Evolutionary conservation across 345 rosid species (phyloP), one percentile per base, ranked within the genome.

Genomic region (Carallia brachiata): DNA sequence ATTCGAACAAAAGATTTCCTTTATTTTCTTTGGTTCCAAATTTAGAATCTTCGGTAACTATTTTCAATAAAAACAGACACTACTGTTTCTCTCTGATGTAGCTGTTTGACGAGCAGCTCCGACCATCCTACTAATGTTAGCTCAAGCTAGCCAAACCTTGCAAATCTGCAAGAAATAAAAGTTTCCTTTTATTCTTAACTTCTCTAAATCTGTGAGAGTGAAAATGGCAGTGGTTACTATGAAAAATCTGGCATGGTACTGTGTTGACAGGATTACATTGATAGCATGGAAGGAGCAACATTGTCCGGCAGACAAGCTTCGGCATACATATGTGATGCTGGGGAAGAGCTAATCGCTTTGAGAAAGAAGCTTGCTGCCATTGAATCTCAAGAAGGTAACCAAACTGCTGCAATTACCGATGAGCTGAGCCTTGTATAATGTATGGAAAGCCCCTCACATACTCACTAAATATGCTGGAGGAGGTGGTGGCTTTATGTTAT

Each of bases 211-310:
- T 47, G 6, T 58, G 19, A 16, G 39, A 40, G 7, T 56, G 52
- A 18, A 57, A 27, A 6, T 44, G 48, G 37, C 13, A 9, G 32
- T 8, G 31, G 37, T 5, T 28, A 36, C 4, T 13, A 15, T 5
- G 19, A 39, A 9, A 52, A 52, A n/a, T 23, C 2, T 28, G 8
- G 37, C 23, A 18, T 37, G 13, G 17, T 48, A 66, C 39, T 23
- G 6, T 27, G 52, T 68, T 62, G 47, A 28, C 88, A 92, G 99
- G 99, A 95, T 75, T 95, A 95, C 83, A 92, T 95, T 75, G 99
- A 95, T 77, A 95, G 97, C 68, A 95, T 90, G 99, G 99, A 95
- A 79, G 97, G 97, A 47, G 99, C 99, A 4, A 92, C 99, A 2
- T 64, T 95, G 69, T 92, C 99, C 0, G 99, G 99, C 10, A 89